Conservation (phyloP, 2,329 filamentous ascomycete species). For the Aureobasidium uvarum region DNA sequence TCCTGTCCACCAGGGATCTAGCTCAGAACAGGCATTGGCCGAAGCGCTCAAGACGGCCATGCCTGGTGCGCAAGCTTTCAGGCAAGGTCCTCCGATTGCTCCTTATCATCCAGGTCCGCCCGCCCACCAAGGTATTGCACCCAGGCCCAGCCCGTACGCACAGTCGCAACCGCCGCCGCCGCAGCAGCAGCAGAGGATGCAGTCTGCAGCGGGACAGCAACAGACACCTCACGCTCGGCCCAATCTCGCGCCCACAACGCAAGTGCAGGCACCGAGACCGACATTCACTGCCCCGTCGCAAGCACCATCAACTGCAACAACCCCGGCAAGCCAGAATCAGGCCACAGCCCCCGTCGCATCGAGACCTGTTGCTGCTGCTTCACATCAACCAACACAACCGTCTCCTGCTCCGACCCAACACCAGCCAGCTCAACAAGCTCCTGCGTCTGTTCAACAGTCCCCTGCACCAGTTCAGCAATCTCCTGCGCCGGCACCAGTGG, state of each 20-base stretch:
- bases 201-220: constrained; percentile 9
- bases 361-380: constrained; percentile 6
- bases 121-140: neutral
- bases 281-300: constrained; percentile 17
- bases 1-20: neutral
- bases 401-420: neutral
- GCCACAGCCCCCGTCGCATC: neutral
- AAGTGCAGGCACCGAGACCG: constrained; percentile 18
- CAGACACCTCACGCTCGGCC: constrained; percentile 13
- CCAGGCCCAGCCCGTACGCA: neutral
- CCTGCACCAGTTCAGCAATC: constrained; percentile 5
- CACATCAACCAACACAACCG: neutral
- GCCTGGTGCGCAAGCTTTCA: constrained; percentile 6
- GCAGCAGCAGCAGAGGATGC: constrained; percentile 25
- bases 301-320: neutral
- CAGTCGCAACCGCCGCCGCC: constrained; percentile 19
- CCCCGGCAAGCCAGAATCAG: neutral
- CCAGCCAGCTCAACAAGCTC: neutral
- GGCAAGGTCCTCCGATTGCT: neutral
- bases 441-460: neutral
- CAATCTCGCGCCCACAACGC: neutral
- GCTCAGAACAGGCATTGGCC: constrained; percentile 9
- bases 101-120: constrained; percentile 3
- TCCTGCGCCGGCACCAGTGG: constrained; percentile 5
- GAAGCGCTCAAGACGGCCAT: constrained; percentile 25